Base-by-base conservation (phyloP, 2,329 filamentous ascomycete species). In the Anthostomella pinea region DNA sequence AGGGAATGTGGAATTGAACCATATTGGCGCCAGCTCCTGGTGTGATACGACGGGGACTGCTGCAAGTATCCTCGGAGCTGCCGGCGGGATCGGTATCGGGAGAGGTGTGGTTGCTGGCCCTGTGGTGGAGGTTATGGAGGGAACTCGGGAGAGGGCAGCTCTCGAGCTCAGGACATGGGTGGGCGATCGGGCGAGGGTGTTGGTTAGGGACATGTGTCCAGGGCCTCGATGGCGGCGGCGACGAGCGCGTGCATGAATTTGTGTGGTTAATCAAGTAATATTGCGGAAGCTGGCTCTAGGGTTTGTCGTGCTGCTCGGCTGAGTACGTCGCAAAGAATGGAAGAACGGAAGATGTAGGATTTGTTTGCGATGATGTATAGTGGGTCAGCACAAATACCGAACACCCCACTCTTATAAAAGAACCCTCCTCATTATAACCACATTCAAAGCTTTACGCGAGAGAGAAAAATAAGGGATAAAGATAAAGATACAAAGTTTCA, bases 1-100 rank as follows among this genome's bases (percentile, higher is more conserved):
- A 5, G 64, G 60, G 8, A 49, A 43, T 9, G 66, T 63, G 14
- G 65, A 60, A 27, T 61, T 66, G 54, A 75, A 73, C 63, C 66
- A 72, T 41, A 66, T 53, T 27, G 65, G 64, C 4, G 65, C 54
- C 23, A 65, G 45, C 28, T 56, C 55, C 18, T 52, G 57, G 18
- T 54, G 47, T 23, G 49, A 35, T 6, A 46, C 33, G 25, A 46
- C 16, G 5, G 43, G 40, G 13, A 43, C 30, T 14, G 38, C 33
- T 20, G 35, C 15, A 13, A 38, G 40, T 24, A 39, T 27, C 29
- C 38, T 46, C 9, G 46, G 30, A 3, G 46, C 23, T 30, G 38
- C 30, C 20, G 40, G 39, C 14, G 45, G 33, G 7, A 37, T 30
- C 15, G 42, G 36, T 24, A 41, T 32, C 14, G 42, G 7, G 25